These are phyloP conservation scores for Ascobolus immersus DNA, from an alignment of 495 filamentous ascomycete species.

Conservation along the genomic window DNA sequence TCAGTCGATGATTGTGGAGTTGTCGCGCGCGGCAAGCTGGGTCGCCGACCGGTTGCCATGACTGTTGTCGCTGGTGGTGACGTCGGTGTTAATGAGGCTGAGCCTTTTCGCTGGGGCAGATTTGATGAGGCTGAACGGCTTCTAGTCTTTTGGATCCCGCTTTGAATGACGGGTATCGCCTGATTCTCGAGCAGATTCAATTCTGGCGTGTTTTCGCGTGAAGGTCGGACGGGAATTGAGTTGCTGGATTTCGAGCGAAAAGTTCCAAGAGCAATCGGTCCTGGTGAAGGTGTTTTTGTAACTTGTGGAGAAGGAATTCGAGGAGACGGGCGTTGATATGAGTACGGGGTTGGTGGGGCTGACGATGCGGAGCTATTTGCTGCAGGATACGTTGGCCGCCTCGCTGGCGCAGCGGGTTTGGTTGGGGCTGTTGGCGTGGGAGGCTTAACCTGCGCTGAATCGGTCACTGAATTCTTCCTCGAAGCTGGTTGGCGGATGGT, in stretches of 20 bases:
- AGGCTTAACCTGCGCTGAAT: background rate
- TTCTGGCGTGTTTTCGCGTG: slow-evolving; percentile 9
- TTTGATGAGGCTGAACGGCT: slow-evolving; percentile 12
- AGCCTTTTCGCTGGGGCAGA: slow-evolving; percentile 7
- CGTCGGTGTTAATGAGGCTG: slow-evolving; percentile 11
- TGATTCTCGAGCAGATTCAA: slow-evolving; percentile 7
- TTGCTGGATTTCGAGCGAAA: slow-evolving; percentile 9
- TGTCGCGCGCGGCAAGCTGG: background rate
- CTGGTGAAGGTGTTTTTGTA: slow-evolving; percentile 6
- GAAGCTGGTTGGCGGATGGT: slow-evolving; percentile 23
- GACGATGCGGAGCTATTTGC: background rate
- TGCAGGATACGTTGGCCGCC: background rate
- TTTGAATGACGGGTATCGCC: slow-evolving; percentile 9
- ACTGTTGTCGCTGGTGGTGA: slow-evolving; percentile 3
- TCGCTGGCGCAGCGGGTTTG: background rate
- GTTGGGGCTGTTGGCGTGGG: background rate
- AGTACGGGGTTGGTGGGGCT: background rate
- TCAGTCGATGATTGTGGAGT: slow-evolving; percentile 1
- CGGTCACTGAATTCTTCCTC: slow-evolving; percentile 6
- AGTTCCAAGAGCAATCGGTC: slow-evolving; percentile 4
- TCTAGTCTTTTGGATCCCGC: slow-evolving; percentile 10
- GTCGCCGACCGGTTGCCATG: background rate
- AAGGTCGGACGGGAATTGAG: slow-evolving; percentile 7
- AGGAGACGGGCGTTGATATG: slow-evolving; percentile 12
- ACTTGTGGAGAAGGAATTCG: slow-evolving; percentile 5